A percentile compares a stretch with the other conserved stretches of the same genome.
Conservation (phyloP, 371 early-diverging fungal species). For the Apophysomyces ossiformis region DNA sequence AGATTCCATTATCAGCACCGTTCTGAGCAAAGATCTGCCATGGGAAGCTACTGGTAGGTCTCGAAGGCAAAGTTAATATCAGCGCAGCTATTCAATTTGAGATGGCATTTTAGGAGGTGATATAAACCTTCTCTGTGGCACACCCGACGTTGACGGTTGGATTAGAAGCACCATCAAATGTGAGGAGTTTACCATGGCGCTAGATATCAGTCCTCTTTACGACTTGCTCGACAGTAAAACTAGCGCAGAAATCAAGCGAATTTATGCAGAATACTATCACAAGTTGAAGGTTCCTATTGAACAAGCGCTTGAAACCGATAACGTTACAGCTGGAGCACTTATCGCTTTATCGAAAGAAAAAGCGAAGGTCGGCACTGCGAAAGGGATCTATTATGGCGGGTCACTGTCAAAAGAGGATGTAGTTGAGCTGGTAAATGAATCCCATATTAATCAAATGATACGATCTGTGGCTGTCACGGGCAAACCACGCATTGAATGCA, state of each 20-base stretch:
- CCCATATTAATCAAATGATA: not conserved
- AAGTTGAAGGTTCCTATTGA: not conserved
- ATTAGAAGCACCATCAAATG: not conserved
- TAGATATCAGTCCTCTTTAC: not conserved
- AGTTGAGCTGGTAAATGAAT: not conserved
- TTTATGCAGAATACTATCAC: not conserved
- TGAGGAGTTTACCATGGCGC: not conserved
- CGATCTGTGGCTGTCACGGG: not conserved
- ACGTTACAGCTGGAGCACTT: not conserved
- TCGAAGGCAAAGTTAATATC: not conserved
- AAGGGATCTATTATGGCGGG: not conserved
- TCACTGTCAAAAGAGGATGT: not conserved
- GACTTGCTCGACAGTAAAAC: not conserved
- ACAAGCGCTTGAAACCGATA: too few species aligned
- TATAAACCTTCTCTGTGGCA: not conserved
- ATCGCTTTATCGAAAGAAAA: not conserved
- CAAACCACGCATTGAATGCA: not conserved
- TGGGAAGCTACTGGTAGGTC: not conserved
- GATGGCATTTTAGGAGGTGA: not conserved
- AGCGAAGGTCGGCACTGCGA: not conserved
- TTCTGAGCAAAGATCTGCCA: not conserved
- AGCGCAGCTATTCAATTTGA: too few species aligned
- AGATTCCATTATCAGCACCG: not conserved
- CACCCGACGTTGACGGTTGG: not conserved
- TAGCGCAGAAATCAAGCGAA: not conserved